Conservation (phyloP, 257 asterid genomes). For the Coffea eugenioides region DNA sequence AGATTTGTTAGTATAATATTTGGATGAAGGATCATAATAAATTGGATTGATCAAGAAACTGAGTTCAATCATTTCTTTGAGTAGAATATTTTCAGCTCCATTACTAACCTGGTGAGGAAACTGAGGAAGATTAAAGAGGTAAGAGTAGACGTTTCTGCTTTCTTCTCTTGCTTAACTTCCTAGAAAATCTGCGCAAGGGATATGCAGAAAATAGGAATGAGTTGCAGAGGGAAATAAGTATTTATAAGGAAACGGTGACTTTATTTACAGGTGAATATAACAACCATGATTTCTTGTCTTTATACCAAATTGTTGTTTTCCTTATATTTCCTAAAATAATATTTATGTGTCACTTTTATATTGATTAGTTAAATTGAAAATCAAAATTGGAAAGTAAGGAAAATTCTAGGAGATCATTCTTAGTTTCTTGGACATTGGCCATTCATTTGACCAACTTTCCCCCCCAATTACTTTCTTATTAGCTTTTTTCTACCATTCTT, state of each 20-base stretch:
- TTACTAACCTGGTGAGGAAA: constrained; percentile 30
- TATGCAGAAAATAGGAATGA: constrained; percentile 49
- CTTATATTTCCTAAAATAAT: not conserved
- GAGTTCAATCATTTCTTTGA: not conserved
- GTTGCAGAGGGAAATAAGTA: constrained; percentile 35
- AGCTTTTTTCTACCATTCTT: not conserved
- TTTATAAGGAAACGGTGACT: constrained; percentile 39
- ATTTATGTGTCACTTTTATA: not conserved
- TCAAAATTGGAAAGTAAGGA: not conserved
- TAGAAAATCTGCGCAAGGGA: constrained; percentile 30
- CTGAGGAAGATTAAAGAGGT: constrained; percentile 16
- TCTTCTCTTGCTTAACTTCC: constrained; percentile 26
- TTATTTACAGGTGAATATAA: constrained; percentile 17
- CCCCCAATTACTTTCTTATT: not conserved
- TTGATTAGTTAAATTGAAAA: not conserved
- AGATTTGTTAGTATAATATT: not conserved
- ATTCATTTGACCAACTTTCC: not conserved
- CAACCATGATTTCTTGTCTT: constrained; percentile 12
- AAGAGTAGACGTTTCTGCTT: constrained; percentile 22
- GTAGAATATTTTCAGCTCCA: not conserved
- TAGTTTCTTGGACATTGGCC: constrained; percentile 8
- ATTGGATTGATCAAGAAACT: not conserved
- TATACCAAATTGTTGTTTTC: not conserved
- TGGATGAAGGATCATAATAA: not conserved
- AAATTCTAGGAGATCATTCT: not conserved